Conservation (phyloP, 2,329 filamentous ascomycete genomes). For the Fusarium albidum region DNA sequence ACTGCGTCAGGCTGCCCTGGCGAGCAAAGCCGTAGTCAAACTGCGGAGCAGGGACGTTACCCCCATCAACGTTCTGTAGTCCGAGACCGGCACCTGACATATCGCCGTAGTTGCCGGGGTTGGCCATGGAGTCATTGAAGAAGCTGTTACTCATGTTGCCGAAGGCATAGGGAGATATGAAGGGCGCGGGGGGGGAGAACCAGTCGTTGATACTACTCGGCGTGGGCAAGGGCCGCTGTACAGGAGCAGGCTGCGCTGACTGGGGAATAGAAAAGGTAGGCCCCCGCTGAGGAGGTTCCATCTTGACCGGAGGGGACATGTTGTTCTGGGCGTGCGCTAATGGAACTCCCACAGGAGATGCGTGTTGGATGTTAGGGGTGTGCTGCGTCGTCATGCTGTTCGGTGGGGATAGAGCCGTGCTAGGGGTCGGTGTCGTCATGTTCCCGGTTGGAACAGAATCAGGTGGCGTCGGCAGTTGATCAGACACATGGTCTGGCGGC, state of each 20-base stretch:
- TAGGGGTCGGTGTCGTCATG: constrained; percentile 43
- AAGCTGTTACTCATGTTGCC: constrained; percentile 51
- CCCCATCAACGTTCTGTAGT: constrained; percentile 43
- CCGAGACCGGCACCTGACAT: constrained; percentile 43
- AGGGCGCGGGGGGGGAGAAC: constrained; percentile 61
- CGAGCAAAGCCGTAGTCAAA: constrained; percentile 55
- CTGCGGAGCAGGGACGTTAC: constrained; percentile 37
- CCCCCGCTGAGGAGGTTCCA: constrained; percentile 37
- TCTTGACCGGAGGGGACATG: constrained; percentile 45
- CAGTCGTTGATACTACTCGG: constrained; percentile 57
- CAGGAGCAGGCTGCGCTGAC: constrained; percentile 46
- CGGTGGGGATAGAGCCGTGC: constrained; percentile 50
- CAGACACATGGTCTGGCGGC: constrained; percentile 42
- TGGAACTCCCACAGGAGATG: constrained; percentile 38
- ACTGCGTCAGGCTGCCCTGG: constrained; percentile 76
- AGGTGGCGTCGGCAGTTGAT: constrained; percentile 53
- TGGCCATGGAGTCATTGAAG: constrained; percentile 50
- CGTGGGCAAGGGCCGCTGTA: constrained; percentile 55
- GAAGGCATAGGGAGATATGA: constrained; percentile 62
- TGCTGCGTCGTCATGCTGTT: constrained; percentile 44
- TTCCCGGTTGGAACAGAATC: constrained; percentile 49
- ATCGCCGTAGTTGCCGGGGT: constrained; percentile 41
- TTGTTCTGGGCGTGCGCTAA: constrained; percentile 38
- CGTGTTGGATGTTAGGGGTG: constrained; percentile 39
- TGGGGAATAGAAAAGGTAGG: constrained; percentile 52